Evolutionary conservation across 306 rosid genomes (phyloP).

Genomic region (Pueraria montana): DNA sequence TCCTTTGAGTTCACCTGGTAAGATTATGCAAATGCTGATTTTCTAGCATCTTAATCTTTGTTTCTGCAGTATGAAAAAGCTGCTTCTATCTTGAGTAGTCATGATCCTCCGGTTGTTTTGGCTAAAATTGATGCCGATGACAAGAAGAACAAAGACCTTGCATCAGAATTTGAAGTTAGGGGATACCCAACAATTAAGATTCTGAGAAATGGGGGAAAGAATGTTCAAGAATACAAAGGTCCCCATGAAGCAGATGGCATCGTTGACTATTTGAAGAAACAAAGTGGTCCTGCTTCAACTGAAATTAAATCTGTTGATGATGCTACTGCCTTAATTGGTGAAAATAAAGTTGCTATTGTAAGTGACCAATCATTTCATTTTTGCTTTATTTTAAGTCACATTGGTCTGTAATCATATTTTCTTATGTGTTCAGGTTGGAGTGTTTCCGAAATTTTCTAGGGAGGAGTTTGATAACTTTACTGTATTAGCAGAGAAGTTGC

Average conservation of each 20-base stretch:
- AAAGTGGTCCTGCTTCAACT: slow-evolving; percentile 81
- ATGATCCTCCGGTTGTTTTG: slow-evolving; percentile 74
- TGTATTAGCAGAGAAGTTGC: slow-evolving; percentile 77
- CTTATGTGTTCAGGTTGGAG: slow-evolving; percentile 68
- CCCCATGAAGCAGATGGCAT: slow-evolving; percentile 90
- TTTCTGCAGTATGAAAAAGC: slow-evolving; percentile 83
- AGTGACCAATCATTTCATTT: slow-evolving; percentile 43
- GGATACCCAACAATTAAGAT: slow-evolving; percentile 92
- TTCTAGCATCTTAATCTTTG: slow-evolving; percentile 10
- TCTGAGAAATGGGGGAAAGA: slow-evolving; percentile 84
- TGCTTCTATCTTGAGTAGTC: slow-evolving; percentile 75
- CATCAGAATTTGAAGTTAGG: slow-evolving; percentile 59
- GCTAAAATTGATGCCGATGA: slow-evolving; percentile 89
- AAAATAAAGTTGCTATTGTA: slow-evolving; percentile 74
- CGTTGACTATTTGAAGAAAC: slow-evolving; percentile 80
- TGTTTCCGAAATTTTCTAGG: slow-evolving; percentile 82
- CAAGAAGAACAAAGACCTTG: slow-evolving; percentile 68
- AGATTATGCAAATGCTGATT: slow-evolving; percentile 38
- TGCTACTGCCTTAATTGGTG: slow-evolving; percentile 64
- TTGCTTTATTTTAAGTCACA: slow-evolving; percentile 11
- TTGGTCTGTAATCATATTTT: slow-evolving; percentile 16
- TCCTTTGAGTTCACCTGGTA: neutral
- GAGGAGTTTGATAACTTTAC: slow-evolving; percentile 74
- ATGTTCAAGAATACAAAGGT: slow-evolving; percentile 83
- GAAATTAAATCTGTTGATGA: slow-evolving; percentile 77